A percentile compares a stretch with the other conserved stretches of the same genome.
These are phyloP conservation scores for Leishmania tarentolae DNA, from an alignment of 208 protist genomes.

Conservation along the genomic window DNA sequence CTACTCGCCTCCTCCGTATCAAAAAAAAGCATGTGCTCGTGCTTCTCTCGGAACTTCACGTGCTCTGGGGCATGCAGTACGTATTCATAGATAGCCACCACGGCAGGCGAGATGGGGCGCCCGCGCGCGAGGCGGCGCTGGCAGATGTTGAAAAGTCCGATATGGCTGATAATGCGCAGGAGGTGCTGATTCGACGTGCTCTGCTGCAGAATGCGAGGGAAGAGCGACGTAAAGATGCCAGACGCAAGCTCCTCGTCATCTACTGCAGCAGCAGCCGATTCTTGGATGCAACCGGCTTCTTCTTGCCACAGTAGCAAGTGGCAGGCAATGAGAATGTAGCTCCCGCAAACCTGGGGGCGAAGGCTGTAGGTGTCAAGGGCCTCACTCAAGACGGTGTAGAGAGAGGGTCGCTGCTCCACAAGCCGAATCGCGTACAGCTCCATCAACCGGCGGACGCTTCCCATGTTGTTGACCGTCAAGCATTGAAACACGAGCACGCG, in stretches of 20 bases:
- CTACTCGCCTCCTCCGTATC: slow-evolving; percentile 49
- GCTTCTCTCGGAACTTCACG: slow-evolving; percentile 77
- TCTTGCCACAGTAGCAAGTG: slow-evolving; percentile 69
- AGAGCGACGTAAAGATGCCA: slow-evolving; percentile 44
- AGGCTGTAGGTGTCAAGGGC: slow-evolving; percentile 62
- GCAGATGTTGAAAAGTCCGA: slow-evolving; percentile 70
- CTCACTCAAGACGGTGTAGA: slow-evolving; percentile 58
- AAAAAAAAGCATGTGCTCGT: slow-evolving; percentile 76
- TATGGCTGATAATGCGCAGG: slow-evolving; percentile 89
- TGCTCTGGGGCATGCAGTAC: slow-evolving; percentile 69
- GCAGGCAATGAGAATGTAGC: slow-evolving; percentile 70
- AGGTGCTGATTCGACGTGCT: slow-evolving; percentile 89
- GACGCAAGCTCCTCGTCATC: slow-evolving; percentile 17
- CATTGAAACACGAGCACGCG: slow-evolving; percentile 44
- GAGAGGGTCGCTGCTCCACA: slow-evolving; percentile 50
- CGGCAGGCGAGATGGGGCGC: slow-evolving; percentile 13
- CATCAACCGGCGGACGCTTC: slow-evolving; percentile 89
- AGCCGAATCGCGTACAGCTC: slow-evolving; percentile 82
- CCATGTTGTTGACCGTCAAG: slow-evolving; percentile 83
- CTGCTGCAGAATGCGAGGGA: slow-evolving; percentile 82
- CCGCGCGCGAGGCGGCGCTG: slow-evolving; percentile 36
- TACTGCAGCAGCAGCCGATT: neutral
- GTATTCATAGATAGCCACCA: slow-evolving; percentile 68
- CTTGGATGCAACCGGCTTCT: neutral
- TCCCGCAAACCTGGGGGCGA: slow-evolving; percentile 84